Conservation (phyloP, 352 stramenopile species). For the Globisporangium sylvaticum region DNA sequence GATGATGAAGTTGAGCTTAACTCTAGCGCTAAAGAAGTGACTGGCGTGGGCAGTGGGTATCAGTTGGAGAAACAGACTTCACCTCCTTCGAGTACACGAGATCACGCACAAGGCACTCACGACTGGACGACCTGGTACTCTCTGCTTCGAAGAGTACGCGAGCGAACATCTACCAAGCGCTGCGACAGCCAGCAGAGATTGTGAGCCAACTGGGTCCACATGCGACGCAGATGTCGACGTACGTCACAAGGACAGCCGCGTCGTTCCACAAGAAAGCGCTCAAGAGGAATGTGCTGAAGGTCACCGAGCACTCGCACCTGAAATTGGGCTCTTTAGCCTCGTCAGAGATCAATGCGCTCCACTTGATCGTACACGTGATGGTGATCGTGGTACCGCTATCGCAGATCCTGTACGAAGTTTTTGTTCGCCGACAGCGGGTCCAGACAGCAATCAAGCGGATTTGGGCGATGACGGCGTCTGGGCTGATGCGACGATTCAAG, state of each 20-base stretch:
- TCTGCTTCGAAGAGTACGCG: background rate
- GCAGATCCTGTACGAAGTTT: slow-evolving; percentile 15
- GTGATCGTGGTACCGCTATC: slow-evolving; percentile 13
- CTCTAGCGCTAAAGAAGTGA: background rate
- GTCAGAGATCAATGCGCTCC: slow-evolving; percentile 22
- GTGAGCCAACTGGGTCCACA: background rate
- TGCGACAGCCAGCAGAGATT: slow-evolving; percentile 1
- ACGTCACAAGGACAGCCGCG: slow-evolving; percentile 3
- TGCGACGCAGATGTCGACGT: slow-evolving; percentile 3
- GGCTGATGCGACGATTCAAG: slow-evolving; percentile 9
- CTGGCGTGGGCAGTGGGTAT: background rate
- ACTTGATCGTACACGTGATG: slow-evolving; percentile 13
- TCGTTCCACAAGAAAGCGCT: slow-evolving; percentile 30
- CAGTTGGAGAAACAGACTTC: background rate
- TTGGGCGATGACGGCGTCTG: slow-evolving; percentile 11
- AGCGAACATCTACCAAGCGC: slow-evolving; percentile 7
- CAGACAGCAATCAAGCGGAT: slow-evolving; percentile 9
- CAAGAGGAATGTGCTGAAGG: slow-evolving; percentile 21
- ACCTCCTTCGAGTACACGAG: too few species aligned
- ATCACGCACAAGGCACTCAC: background rate
- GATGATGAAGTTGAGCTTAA: background rate
- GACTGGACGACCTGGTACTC: background rate
- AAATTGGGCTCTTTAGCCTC: slow-evolving; percentile 24
- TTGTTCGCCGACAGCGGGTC: background rate
- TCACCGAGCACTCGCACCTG: slow-evolving; percentile 20